A percentile compares a stretch with the other conserved stretches of the same genome.
Evolutionary conservation across 352 stramenopile species (phyloP).

Genomic region (Pythium sp.): DNA sequence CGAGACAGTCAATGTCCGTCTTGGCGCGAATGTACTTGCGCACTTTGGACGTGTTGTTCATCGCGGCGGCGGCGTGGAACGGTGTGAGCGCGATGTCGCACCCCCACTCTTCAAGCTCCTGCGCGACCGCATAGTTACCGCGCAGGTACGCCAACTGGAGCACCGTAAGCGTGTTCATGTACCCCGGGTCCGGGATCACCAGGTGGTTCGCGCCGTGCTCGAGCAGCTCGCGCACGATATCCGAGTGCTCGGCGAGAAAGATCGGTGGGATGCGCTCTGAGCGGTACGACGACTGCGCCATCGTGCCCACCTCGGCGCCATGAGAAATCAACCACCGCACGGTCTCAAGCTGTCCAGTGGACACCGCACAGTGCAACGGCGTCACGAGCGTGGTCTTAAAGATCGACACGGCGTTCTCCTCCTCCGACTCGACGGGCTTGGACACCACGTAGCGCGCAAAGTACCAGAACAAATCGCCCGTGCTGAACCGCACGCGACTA

Average conservation of each 20-base stretch:
- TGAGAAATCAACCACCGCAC: conserved; percentile 70
- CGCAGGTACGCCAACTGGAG: conserved; percentile 77
- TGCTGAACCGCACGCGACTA: conserved; percentile 71
- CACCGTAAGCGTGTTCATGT: conserved; percentile 79
- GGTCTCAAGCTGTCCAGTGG: conserved; percentile 59
- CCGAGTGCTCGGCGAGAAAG: conserved; percentile 67
- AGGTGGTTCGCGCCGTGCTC: conserved; percentile 64
- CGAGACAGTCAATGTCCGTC: conserved; percentile 62
- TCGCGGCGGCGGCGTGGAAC: conserved; percentile 62
- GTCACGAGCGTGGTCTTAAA: conserved; percentile 85
- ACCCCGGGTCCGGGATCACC: conserved; percentile 65
- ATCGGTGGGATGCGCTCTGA: conserved; percentile 73
- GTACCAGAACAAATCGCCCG: conserved; percentile 81
- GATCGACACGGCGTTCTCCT: conserved; percentile 69
- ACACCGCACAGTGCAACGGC: conserved; percentile 75
- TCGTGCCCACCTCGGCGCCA: conserved; percentile 46
- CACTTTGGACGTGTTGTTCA: conserved; percentile 53
- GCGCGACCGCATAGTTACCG: conserved; percentile 70
- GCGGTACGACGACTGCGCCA: conserved; percentile 61
- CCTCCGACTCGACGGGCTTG: conserved; percentile 39
- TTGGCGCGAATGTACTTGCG: conserved; percentile 63
- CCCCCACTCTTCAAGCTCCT: conserved; percentile 78
- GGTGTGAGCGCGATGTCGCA: conserved; percentile 78
- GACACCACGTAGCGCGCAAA: conserved; percentile 72
- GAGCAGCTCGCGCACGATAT: conserved; percentile 62